phyloP scores from a whole-genome alignment of 768 basidiomycete species.

The Panaeolus cyanescens region DNA sequence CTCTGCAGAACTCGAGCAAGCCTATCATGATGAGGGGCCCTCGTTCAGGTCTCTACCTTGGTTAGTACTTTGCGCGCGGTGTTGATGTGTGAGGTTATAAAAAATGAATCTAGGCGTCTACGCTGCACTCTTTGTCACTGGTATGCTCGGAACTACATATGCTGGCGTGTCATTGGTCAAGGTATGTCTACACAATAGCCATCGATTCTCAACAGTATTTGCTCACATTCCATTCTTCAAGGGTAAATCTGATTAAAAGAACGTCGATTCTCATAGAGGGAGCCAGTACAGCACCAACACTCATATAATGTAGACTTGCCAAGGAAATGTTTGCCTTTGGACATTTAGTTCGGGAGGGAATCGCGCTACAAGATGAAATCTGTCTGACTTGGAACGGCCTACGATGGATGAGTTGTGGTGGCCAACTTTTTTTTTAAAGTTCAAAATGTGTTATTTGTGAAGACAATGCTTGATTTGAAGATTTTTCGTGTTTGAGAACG shows the following conservation, averaged over 20 bases:
- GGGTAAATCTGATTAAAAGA: slow-evolving; percentile 22
- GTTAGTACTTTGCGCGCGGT: slow-evolving; percentile 36
- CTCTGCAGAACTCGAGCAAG: slow-evolving; percentile 41
- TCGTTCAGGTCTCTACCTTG: slow-evolving; percentile 63
- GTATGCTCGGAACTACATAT: slow-evolving; percentile 53
- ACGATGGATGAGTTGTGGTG: too few species aligned
- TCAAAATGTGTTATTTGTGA: too few species aligned
- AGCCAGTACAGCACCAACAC: not conserved
- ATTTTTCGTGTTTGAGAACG: too few species aligned
- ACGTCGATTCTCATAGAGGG: not conserved
- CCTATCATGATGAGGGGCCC: slow-evolving; percentile 65
- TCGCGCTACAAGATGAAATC: not conserved
- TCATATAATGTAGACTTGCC: slow-evolving; percentile 1
- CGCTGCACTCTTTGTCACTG: slow-evolving; percentile 51
- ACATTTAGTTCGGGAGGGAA: not conserved
- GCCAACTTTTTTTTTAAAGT: too few species aligned
- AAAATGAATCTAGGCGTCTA: slow-evolving; percentile 43
- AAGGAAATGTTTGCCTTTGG: not conserved
- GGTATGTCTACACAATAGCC: slow-evolving; percentile 30
- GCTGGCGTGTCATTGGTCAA: slow-evolving; percentile 48
- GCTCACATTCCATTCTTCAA: slow-evolving; percentile 5
- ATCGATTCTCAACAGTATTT: not conserved
- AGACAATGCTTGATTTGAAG: too few species aligned
- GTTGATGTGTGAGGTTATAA: not conserved
- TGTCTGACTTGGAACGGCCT: not conserved